Percentiles rank a stretch among this genome's conserved stretches.
Conservation (phyloP, 495 filamentous ascomycete species). For the Penicillium lividum region DNA sequence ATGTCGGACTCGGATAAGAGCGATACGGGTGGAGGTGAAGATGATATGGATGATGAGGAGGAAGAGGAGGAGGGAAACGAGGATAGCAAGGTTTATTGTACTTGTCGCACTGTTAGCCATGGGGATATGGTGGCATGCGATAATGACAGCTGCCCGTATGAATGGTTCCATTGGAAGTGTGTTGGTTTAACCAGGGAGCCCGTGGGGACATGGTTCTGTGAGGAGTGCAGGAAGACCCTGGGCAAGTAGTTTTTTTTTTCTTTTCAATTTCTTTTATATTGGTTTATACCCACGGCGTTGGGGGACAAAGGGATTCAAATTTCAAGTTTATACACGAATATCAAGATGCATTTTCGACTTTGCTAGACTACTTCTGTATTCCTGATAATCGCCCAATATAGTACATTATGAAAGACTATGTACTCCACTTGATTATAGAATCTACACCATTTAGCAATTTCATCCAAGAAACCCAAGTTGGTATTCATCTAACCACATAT, state of each 20-base stretch:
- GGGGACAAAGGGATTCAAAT: background rate
- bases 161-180: conserved; percentile 99
- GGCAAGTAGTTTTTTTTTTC: conserved; percentile 37
- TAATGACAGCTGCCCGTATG: conserved; percentile 85
- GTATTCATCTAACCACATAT: conserved; percentile 8
- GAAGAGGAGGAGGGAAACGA: conserved; percentile 82
- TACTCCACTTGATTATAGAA: background rate
- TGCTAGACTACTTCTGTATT: background rate
- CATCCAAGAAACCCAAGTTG: background rate
- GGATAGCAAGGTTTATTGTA: conserved; percentile 88
- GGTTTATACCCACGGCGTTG: conserved; percentile 26
- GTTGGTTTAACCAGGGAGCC: conserved; percentile 89
- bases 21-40: conserved; percentile 39
- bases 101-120: conserved; percentile 88
- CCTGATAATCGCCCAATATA: no score
- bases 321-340: background rate
- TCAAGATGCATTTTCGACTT: background rate
- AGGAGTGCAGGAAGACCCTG: conserved; percentile 68
- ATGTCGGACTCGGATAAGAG: conserved; percentile 51
- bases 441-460: background rate
- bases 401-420: background rate
- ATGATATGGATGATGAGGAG: conserved; percentile 67
- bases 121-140: conserved; percentile 99
- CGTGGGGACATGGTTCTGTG: conserved; percentile 90
- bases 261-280: conserved; percentile 13